Evolutionary conservation across 331 rosid genomes (phyloP), one percentile per base, ranked within the genome.

Genomic region (Pyrus hybrid): DNA sequence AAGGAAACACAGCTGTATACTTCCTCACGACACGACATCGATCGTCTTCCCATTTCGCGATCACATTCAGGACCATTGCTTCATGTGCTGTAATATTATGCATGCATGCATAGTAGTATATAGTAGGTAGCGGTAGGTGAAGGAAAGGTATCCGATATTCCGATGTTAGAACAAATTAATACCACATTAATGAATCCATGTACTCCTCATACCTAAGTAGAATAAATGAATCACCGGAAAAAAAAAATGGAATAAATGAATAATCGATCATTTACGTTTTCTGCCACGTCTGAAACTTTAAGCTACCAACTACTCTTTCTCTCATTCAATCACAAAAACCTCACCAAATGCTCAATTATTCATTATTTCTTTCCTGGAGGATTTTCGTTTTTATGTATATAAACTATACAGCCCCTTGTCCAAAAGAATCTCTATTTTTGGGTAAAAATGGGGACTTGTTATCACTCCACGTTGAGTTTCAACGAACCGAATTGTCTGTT

Each of bases 401-500:
- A 3, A 56, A 8, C 57, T 9, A 37, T 37, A 37, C 43, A 37
- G 43, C 43, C 43, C 43, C 43, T 37, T 37, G 1, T 37, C 13
- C 43, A 2, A 37, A 37, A 37, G 12, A 37, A 37, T 37, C 43
- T 9, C 10, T 37, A 9, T 37, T 47, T 47, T 47, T 47, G 20
- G 53, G 53, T 14, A 13, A 47, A 14, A 47, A 14, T 47, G 0
- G 2, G 3, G 53, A 47, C 53, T 47, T 13, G 7, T 47, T 13
- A 0, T 47, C 3, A 5, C 20, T 47, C 7, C 1, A 47, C 0
- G 7, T 47, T 16, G 16, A 47, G 17, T 47, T 47, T 47, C 3
- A 47, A 0, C 0, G 16, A 47, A 13, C 0, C 0, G 7, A 13
- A 45, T 5, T 0, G 1, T 47, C 1, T 14, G 2, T 47, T 47